Conservation (phyloP, 192 early-diverging fungal genomes). For the Gonapodya prolifera region DNA sequence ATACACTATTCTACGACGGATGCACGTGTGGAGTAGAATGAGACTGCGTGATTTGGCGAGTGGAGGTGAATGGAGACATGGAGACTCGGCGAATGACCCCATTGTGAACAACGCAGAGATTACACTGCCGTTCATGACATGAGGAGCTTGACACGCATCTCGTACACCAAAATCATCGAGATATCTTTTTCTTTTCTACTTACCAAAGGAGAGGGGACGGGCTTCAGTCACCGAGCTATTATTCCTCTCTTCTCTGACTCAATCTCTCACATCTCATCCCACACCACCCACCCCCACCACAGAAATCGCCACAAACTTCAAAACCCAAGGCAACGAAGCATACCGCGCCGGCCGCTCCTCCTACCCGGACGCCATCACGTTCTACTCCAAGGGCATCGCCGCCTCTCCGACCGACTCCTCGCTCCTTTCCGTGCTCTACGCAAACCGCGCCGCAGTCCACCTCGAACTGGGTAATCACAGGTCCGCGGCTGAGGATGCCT, state of each 20-base stretch:
- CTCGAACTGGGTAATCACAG: slow-evolving; percentile 83
- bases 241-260: not conserved
- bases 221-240: not conserved
- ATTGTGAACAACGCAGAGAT: too few relatives aligned
- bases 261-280: not conserved
- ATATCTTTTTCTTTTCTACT: not conserved
- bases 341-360: slow-evolving; percentile 54
- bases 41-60: too few relatives aligned
- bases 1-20: too few relatives aligned
- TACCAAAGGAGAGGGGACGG: not conserved
- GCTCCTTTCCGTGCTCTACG: slow-evolving; percentile 66
- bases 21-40: too few relatives aligned
- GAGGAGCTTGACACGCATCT: too few relatives aligned
- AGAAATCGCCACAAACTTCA: slow-evolving; percentile 84
- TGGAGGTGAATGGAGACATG: too few relatives aligned
- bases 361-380: slow-evolving; percentile 66
- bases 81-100: too few relatives aligned
- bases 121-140: too few relatives aligned
- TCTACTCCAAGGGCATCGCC: slow-evolving; percentile 78
- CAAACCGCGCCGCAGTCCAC: slow-evolving; percentile 87
- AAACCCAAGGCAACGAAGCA: slow-evolving; percentile 88
- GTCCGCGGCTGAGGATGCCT: slow-evolving; percentile 78
- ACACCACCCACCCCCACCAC: slow-evolving; percentile 13
- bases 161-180: not conserved
- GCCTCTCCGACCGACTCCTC: slow-evolving; percentile 52